Conservation (phyloP, 768 basidiomycete genomes). For the Trametes cubensis region DNA sequence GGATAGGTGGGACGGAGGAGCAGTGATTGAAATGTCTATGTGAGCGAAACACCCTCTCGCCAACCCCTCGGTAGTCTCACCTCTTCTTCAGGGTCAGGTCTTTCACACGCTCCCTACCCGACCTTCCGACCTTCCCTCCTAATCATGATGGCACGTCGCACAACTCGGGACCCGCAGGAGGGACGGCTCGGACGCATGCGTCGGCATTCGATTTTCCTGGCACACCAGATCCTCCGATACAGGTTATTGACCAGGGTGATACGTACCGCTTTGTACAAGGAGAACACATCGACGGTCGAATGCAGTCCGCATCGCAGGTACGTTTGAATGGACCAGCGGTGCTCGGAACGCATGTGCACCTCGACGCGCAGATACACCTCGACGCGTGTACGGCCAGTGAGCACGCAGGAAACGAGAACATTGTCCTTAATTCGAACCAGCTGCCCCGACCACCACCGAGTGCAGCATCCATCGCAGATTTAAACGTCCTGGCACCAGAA, state of each 20-base stretch:
- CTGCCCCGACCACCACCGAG: background rate
- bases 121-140: background rate
- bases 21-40: conserved; percentile 21
- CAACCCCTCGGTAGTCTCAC: background rate
- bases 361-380: no score
- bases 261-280: background rate
- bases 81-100: conserved; percentile 4
- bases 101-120: background rate
- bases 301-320: no score
- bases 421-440: background rate
- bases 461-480: background rate
- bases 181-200: no score
- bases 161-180: background rate
- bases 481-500: background rate
- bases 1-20: conserved; percentile 22
- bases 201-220: no score
- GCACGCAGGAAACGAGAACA: background rate
- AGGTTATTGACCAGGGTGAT: background rate
- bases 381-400: no score
- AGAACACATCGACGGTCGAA: no score
- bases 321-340: no score
- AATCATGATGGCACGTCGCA: no score
- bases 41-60: conserved; percentile 5
- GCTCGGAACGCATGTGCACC: no score
- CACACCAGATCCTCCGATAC: no score